These are phyloP conservation scores for Beauveria sp. DNA, from an alignment of 2,329 filamentous ascomycete species.

Conservation along the genomic window DNA sequence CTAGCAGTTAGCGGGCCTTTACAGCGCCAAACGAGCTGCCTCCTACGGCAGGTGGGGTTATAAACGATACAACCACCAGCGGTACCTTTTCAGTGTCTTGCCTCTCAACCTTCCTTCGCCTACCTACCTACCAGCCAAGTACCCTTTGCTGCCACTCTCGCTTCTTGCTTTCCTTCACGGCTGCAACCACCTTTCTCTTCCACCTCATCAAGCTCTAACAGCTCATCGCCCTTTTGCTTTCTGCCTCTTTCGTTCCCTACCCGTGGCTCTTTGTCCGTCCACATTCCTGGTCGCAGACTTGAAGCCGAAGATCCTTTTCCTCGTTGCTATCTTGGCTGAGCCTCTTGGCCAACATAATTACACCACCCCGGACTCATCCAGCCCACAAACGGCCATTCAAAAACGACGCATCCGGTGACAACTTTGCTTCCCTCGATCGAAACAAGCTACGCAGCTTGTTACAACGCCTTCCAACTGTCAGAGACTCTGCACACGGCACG, in stretches of 20 bases:
- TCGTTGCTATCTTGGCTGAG: background rate
- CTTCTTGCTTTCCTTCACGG: background rate
- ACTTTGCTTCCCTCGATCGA: background rate
- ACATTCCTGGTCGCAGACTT: background rate
- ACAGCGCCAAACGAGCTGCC: background rate
- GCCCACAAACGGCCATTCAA: background rate
- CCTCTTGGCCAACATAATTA: background rate
- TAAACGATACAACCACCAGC: background rate
- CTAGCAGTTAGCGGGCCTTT: background rate
- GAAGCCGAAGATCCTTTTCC: background rate
- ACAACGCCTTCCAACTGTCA: background rate
- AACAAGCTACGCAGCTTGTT: background rate
- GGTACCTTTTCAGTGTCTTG: conserved; percentile 4
- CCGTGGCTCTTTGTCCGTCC: background rate
- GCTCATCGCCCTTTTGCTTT: background rate
- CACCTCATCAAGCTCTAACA: conserved; percentile 2
- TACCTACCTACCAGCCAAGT: background rate
- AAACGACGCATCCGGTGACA: conserved; percentile 3
- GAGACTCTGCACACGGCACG: background rate
- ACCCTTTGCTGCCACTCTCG: conserved; percentile 5
- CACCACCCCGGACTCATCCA: background rate
- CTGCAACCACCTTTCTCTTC: conserved; percentile 1
- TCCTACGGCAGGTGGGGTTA: background rate
- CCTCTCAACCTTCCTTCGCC: background rate
- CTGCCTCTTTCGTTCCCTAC: background rate